Evolutionary conservation across 1,139 yeast species (phyloP).

Genomic region (Yamadazyma dendronema): DNA sequence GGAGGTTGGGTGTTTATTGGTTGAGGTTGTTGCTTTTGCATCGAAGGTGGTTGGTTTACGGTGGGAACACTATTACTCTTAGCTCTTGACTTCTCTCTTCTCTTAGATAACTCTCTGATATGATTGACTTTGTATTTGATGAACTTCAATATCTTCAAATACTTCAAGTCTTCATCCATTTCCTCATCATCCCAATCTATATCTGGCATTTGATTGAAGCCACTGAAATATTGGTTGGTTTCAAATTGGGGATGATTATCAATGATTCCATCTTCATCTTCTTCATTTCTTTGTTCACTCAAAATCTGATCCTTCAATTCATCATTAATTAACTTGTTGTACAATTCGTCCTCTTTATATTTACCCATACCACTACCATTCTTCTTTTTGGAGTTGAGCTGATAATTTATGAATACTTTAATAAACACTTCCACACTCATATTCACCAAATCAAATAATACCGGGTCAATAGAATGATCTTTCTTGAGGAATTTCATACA

Average conservation of each 20-base stretch:
- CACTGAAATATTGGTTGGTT: slow-evolving; percentile 9
- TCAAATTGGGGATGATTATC: slow-evolving; percentile 17
- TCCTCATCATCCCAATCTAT: slow-evolving; percentile 53
- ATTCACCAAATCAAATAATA: slow-evolving; percentile 23
- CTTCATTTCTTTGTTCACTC: slow-evolving; percentile 29
- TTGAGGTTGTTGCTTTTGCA: background rate
- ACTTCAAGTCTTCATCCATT: slow-evolving; percentile 50
- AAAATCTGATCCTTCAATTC: slow-evolving; percentile 41
- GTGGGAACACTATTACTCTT: background rate
- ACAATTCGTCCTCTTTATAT: slow-evolving; percentile 37
- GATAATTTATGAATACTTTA: slow-evolving; percentile 40
- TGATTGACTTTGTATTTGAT: slow-evolving; percentile 36
- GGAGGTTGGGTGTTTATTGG: too few relatives aligned
- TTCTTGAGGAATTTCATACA: slow-evolving; percentile 35
- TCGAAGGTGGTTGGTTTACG: background rate
- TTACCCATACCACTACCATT: slow-evolving; percentile 13
- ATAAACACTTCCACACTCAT: slow-evolving; percentile 37
- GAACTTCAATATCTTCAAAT: slow-evolving; percentile 42
- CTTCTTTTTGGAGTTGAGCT: slow-evolving; percentile 18
- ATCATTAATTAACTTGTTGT: slow-evolving; percentile 39
- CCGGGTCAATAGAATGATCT: slow-evolving; percentile 14
- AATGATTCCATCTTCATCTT: slow-evolving; percentile 31
- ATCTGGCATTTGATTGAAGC: slow-evolving; percentile 18
- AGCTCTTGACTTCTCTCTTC: slow-evolving; percentile 3
- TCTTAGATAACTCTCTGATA: slow-evolving; percentile 12